Conservation (phyloP, 495 filamentous ascomycete genomes). For the Astrothelium subdiscretum region DNA sequence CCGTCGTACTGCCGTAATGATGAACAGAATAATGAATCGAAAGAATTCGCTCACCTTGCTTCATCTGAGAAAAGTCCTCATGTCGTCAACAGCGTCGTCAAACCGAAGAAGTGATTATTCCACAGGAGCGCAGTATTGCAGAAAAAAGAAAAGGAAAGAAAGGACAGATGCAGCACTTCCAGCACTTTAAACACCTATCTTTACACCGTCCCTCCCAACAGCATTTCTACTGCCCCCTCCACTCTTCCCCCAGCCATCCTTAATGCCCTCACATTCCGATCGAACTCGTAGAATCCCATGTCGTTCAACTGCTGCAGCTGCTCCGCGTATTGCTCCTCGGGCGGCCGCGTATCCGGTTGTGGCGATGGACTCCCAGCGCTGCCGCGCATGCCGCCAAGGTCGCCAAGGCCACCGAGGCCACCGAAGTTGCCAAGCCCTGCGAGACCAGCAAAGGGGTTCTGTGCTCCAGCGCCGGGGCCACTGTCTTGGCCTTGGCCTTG, state of each 20-base stretch:
- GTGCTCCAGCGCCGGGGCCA: constrained; percentile 3
- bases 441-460: constrained; percentile 8
- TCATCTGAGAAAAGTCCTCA: no score
- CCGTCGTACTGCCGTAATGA: neutral
- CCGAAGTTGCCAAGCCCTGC: constrained; percentile 10
- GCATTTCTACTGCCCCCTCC: constrained; percentile 82
- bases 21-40: no score
- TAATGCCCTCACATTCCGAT: constrained; percentile 80
- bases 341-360: constrained; percentile 62
- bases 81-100: no score
- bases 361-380: constrained; percentile 33
- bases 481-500: constrained; percentile 21
- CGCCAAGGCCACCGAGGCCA: constrained; percentile 7
- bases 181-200: no score
- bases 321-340: constrained; percentile 83
- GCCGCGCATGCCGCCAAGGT: no score
- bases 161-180: no score
- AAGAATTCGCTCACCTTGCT: no score
- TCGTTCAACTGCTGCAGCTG: constrained; percentile 92
- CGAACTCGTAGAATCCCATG: constrained; percentile 98
- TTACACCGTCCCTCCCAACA: constrained; percentile 31
- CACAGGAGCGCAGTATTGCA: no score
- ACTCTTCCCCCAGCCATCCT: constrained; percentile 86
- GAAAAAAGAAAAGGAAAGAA: neutral
- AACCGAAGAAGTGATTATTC: no score